Percentiles rank a stretch among this genome's conserved stretches.
Conservation (phyloP, 2,329 filamentous ascomycete genomes). For the Rachicladosporium sp. region DNA sequence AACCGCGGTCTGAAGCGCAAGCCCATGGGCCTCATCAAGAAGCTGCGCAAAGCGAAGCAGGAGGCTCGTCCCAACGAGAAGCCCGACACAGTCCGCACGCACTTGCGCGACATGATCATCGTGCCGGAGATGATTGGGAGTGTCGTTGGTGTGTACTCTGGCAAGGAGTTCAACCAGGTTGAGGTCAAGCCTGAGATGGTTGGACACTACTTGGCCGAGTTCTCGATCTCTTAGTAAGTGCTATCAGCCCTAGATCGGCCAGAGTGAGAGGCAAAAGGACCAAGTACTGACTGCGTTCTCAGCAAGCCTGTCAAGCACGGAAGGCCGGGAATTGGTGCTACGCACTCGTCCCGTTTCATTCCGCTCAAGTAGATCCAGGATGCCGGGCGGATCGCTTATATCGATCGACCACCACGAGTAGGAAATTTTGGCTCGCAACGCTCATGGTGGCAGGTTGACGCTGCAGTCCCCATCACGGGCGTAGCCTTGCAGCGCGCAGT, state of each 20-base stretch:
- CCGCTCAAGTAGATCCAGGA: constrained; percentile 71
- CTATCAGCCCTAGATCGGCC: neutral
- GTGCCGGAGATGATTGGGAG: constrained; percentile 99
- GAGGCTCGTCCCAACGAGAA: constrained; percentile 99
- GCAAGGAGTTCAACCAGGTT: constrained; percentile 99
- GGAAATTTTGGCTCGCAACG: too few relatives aligned
- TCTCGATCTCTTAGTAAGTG: constrained; percentile 99
- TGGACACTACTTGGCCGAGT: constrained; percentile 97
- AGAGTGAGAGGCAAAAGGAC: neutral
- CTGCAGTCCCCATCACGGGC: too few relatives aligned
- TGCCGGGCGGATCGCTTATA: too few relatives aligned
- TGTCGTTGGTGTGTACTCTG: constrained; percentile 98
- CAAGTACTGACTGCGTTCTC: constrained; percentile 38
- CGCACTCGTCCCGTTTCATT: constrained; percentile 99
- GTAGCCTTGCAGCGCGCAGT: too few relatives aligned
- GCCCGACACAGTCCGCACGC: constrained; percentile 97
- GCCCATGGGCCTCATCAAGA: constrained; percentile 99
- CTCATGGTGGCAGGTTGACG: too few relatives aligned
- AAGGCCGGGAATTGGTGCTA: constrained; percentile 99
- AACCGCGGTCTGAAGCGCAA: constrained; percentile 99
- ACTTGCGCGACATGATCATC: constrained; percentile 99
- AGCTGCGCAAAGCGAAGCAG: constrained; percentile 99
- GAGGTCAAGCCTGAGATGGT: constrained; percentile 99
- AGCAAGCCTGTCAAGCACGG: constrained; percentile 99
- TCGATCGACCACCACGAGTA: too few relatives aligned